These are phyloP conservation scores for Grigorovia transvaalensis DNA, from an alignment of 805 yeast genomes.

Conservation along the genomic window DNA sequence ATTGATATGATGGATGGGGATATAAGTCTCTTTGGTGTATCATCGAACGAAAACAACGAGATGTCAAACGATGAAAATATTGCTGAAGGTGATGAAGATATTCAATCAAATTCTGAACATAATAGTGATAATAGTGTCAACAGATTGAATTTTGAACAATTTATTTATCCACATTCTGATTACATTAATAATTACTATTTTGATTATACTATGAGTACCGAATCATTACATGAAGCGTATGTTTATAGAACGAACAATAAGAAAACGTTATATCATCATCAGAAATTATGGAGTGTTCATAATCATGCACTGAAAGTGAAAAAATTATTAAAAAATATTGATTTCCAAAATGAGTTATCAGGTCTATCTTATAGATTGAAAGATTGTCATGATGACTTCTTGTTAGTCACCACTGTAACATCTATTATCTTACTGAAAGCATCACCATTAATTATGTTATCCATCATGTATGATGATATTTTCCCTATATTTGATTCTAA, in stretches of 20 bases:
- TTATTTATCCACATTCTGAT: not conserved
- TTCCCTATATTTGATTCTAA: constrained; percentile 12
- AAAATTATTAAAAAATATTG: constrained; percentile 6
- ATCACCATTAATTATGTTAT: constrained; percentile 16
- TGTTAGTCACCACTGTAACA: constrained; percentile 11
- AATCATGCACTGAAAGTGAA: constrained; percentile 13
- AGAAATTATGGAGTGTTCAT: constrained; percentile 11
- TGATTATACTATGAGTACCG: not conserved
- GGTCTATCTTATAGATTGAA: constrained; percentile 10
- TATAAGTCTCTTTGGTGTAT: no score
- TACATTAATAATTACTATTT: no score
- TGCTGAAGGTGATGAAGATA: not conserved
- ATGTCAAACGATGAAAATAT: not conserved
- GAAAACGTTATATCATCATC: not conserved
- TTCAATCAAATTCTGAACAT: not conserved
- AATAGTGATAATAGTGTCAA: not conserved
- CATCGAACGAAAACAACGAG: not conserved
- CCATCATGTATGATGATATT: constrained; percentile 14
- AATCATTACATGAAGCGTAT: not conserved
- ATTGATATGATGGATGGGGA: no score
- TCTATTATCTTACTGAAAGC: constrained; percentile 11
- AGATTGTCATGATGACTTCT: constrained; percentile 11
- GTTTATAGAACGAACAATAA: no score
- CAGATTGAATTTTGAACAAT: no score
- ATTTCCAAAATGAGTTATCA: constrained; percentile 3